Evolutionary conservation across 1,284 basidiomycete genomes (phyloP).

Genomic region (Trichosporon sp.): DNA sequence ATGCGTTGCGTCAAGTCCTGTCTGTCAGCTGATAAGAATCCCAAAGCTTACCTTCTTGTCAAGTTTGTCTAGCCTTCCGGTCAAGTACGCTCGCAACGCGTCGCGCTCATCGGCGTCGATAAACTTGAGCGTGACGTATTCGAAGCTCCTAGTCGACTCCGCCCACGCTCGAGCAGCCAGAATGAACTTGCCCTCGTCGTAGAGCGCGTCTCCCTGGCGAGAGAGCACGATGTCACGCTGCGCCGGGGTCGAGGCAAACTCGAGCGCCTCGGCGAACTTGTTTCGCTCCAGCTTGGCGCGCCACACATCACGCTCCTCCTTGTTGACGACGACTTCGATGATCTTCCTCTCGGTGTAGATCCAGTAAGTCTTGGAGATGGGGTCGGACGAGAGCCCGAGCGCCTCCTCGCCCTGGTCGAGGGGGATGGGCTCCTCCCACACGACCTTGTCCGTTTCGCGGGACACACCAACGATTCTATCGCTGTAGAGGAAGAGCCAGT

Average conservation of each 20-base stretch:
- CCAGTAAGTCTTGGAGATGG: conserved; percentile 87
- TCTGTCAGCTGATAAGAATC: conserved; percentile 8
- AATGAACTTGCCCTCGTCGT: conserved; percentile 75
- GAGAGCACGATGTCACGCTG: conserved; percentile 81
- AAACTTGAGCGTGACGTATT: conserved; percentile 87
- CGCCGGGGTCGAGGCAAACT: conserved; percentile 72
- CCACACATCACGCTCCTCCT: conserved; percentile 95
- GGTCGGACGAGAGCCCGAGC: conserved; percentile 71
- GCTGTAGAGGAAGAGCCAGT: conserved; percentile 80
- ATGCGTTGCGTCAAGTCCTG: conserved; percentile 89
- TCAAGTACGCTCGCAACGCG: conserved; percentile 83
- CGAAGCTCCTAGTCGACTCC: conserved; percentile 80
- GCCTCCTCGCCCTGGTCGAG: conserved; percentile 64
- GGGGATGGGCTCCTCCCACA: conserved; percentile 78
- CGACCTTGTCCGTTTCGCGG: conserved; percentile 71
- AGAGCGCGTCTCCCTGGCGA: conserved; percentile 79
- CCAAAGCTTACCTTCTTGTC: conserved; percentile 62
- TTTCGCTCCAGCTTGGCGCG: conserved; percentile 77
- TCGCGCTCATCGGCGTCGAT: conserved; percentile 88
- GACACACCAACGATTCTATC: conserved; percentile 76
- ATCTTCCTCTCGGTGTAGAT: conserved; percentile 84
- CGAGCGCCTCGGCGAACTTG: conserved; percentile 70
- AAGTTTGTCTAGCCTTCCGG: conserved; percentile 77
- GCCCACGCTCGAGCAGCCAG: conserved; percentile 90
- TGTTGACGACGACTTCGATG: conserved; percentile 78